Conservation (phyloP, 2,329 filamentous ascomycete genomes). For the Sclerotinia glacialis region DNA sequence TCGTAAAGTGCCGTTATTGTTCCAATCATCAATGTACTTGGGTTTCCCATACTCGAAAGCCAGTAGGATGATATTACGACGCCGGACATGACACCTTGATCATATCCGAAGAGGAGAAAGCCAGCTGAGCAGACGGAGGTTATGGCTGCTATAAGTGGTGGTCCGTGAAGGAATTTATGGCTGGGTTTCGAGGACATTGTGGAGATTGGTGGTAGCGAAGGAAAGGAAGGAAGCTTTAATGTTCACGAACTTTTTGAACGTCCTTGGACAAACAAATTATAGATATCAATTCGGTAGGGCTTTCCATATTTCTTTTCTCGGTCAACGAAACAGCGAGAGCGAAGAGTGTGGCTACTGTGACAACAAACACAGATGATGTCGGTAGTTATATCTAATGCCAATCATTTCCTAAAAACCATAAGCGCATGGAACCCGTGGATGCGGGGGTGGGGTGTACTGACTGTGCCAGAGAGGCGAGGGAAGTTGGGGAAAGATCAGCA, state of each 20-base stretch:
- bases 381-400: neutral
- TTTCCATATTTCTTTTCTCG: neutral
- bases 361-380: neutral
- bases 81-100: slow-evolving; percentile 79
- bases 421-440: neutral
- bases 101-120: slow-evolving; percentile 82
- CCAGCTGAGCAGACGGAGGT: slow-evolving; percentile 67
- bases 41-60: slow-evolving; percentile 9
- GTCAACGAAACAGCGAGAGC: neutral
- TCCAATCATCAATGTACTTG: slow-evolving; percentile 7
- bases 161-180: neutral
- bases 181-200: neutral
- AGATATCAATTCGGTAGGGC: neutral
- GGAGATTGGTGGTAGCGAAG: neutral
- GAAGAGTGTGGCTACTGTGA: neutral
- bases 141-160: slow-evolving; percentile 47
- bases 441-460: too few species aligned
- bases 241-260: neutral
- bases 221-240: too few species aligned
- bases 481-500: neutral
- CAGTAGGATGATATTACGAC: slow-evolving; percentile 44
- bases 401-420: neutral
- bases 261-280: neutral
- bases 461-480: too few species aligned
- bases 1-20: neutral